Evolutionary conservation across 1,284 basidiomycete species (phyloP).

Genomic region (Malassezia slooffiae): DNA sequence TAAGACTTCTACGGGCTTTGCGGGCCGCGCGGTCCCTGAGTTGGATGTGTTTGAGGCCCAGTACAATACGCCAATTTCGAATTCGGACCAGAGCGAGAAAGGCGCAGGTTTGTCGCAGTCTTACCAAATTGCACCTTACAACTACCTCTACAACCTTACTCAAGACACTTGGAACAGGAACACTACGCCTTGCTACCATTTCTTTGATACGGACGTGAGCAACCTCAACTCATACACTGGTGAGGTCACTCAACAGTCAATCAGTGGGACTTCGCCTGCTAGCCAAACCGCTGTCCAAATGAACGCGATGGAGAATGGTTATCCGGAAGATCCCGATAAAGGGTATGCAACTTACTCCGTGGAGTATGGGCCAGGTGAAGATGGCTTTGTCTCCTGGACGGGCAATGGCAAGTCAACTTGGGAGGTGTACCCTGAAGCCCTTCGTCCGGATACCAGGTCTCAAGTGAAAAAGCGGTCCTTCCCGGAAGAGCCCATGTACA

Average conservation of each 20-base stretch:
- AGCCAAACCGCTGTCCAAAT: conserved; percentile 11
- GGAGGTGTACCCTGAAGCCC: conserved; percentile 57
- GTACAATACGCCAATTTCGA: no score
- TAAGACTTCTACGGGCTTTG: conserved; percentile 59
- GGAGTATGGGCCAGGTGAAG: conserved; percentile 6
- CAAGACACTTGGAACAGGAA: conserved; percentile 30
- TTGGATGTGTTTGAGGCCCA: conserved; percentile 61
- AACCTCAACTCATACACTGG: conserved; percentile 33
- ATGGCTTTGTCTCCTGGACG: conserved; percentile 25
- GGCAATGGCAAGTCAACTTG: conserved; percentile 22
- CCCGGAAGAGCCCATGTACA: conserved; percentile 51
- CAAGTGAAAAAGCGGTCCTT: conserved; percentile 64
- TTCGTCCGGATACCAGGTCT: conserved; percentile 57
- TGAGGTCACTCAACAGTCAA: conserved; percentile 37
- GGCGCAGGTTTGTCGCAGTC: conserved; percentile 62
- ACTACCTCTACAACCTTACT: conserved; percentile 45
- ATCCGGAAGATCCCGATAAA: background rate
- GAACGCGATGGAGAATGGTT: background rate
- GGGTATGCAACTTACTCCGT: conserved; percentile 9
- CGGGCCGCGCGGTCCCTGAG: conserved; percentile 59
- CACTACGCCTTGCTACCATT: conserved; percentile 17
- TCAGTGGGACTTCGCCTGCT: conserved; percentile 6
- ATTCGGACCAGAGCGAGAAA: conserved; percentile 7
- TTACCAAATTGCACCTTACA: conserved; percentile 62
- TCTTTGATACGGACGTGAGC: conserved; percentile 18